Evolutionary conservation across 768 basidiomycete genomes (phyloP).

Genomic region (Phylloporus scabripes): DNA sequence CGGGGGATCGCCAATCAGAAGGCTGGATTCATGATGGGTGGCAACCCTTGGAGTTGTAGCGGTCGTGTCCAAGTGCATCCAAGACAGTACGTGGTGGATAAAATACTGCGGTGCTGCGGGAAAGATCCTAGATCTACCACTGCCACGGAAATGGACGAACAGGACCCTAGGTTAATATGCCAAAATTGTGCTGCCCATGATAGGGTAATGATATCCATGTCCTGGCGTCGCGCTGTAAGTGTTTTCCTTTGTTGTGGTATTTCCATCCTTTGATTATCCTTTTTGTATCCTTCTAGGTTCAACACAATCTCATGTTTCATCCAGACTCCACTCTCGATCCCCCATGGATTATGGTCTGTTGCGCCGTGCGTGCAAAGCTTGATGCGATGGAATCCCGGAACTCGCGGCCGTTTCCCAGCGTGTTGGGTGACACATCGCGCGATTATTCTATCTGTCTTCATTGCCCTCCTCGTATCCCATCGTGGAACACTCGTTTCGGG

Average conservation of each 20-base stretch:
- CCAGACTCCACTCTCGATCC: slow-evolving; percentile 1
- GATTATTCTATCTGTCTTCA: slow-evolving; percentile 22
- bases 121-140: slow-evolving; percentile 22
- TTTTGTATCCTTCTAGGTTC: slow-evolving; percentile 10
- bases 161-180: slow-evolving; percentile 17
- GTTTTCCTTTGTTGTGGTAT: neutral
- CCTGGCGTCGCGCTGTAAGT: slow-evolving; percentile 24
- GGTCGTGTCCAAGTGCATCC: slow-evolving; percentile 21
- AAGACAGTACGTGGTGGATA: slow-evolving; percentile 9
- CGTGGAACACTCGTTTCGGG: slow-evolving; percentile 22
- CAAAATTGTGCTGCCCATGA: slow-evolving; percentile 11
- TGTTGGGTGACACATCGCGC: neutral
- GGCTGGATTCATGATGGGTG: slow-evolving; percentile 21
- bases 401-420: neutral
- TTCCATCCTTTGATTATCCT: neutral
- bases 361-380: neutral
- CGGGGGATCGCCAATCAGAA: slow-evolving; percentile 17
- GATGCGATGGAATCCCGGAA: neutral
- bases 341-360: slow-evolving; percentile 9
- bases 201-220: slow-evolving; percentile 9
- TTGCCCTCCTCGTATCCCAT: slow-evolving; percentile 26
- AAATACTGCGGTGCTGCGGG: slow-evolving; percentile 16
- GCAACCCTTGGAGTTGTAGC: slow-evolving; percentile 18
- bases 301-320: slow-evolving; percentile 15
- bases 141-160: slow-evolving; percentile 24